Percentiles rank a stretch among this genome's conserved stretches.
phyloP scores from a whole-genome alignment of 768 basidiomycete genomes.

The Lyophyllum semitale region DNA sequence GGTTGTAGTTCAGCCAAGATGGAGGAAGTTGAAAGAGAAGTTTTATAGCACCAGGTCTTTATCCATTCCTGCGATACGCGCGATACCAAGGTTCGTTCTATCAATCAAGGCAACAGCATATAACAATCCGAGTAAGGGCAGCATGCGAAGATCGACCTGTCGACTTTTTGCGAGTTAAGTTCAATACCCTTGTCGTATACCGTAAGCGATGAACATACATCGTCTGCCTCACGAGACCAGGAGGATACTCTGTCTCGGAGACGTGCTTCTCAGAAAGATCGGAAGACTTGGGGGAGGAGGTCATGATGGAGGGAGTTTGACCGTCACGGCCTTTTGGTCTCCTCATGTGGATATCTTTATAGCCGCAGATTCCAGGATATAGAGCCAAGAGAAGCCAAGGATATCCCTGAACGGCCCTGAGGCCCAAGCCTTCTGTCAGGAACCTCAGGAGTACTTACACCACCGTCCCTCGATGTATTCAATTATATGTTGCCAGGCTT shows the following conservation, averaged over 20 bases:
- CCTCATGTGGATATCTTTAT: constrained; percentile 5
- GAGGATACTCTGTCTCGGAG: constrained; percentile 16
- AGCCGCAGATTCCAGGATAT: not conserved
- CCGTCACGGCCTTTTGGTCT: not conserved
- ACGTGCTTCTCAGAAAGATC: constrained; percentile 19
- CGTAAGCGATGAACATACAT: not conserved
- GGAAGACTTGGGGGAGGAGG: constrained; percentile 22
- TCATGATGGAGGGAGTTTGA: constrained; percentile 6
- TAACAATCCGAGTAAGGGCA: constrained; percentile 33
- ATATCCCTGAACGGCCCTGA: constrained; percentile 4
- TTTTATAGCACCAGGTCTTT: constrained; percentile 27
- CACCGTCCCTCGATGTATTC: not conserved
- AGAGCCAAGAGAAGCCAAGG: constrained; percentile 10
- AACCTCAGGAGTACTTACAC: not conserved
- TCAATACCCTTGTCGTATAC: not conserved
- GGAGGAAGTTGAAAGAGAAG: not conserved
- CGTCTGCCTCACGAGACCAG: constrained; percentile 21
- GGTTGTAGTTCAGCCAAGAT: not conserved
- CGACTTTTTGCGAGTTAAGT: constrained; percentile 20
- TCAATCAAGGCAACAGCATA: constrained; percentile 36
- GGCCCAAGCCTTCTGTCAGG: constrained; percentile 1
- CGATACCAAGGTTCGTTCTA: constrained; percentile 33
- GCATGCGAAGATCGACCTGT: constrained; percentile 31
- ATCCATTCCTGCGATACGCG: constrained; percentile 38
- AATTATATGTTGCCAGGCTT: constrained; percentile 2